phyloP scores from a whole-genome alignment of 1,284 basidiomycete genomes.

The Calocybe gambosa region DNA sequence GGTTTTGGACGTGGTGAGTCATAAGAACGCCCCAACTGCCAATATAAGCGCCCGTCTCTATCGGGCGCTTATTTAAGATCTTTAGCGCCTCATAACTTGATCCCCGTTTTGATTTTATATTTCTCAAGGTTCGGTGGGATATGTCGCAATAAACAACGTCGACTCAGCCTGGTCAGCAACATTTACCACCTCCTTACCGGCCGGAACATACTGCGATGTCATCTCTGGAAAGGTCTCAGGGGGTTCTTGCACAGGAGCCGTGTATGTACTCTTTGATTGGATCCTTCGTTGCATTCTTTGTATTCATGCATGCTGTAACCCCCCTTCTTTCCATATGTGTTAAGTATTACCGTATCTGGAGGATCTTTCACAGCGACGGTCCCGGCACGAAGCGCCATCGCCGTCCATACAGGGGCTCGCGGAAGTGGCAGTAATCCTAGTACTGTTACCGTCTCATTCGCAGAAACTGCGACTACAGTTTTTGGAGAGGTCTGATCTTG shows the following conservation, averaged over 20 bases:
- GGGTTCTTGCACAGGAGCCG: conserved; percentile 42
- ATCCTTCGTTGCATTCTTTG: background rate
- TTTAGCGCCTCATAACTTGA: too few relatives aligned
- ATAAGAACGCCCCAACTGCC: too few relatives aligned
- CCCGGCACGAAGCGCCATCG: conserved; percentile 48
- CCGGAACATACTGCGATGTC: conserved; percentile 60
- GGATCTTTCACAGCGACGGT: conserved; percentile 51
- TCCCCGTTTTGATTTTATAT: background rate
- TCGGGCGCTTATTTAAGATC: too few relatives aligned
- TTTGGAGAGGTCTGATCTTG: conserved; percentile 44
- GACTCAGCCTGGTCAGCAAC: conserved; percentile 47
- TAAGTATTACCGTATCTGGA: conserved; percentile 44
- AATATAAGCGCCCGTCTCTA: too few relatives aligned
- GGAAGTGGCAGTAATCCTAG: conserved; percentile 10
- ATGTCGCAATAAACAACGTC: conserved; percentile 61
- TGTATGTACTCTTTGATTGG: conserved; percentile 31
- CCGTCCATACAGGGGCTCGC: conserved; percentile 46
- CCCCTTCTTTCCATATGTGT: background rate
- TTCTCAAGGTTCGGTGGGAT: conserved; percentile 42
- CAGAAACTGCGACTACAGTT: conserved; percentile 48
- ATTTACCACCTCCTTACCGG: conserved; percentile 51
- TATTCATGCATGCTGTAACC: background rate
- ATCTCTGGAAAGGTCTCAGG: conserved; percentile 37
- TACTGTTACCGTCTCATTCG: conserved; percentile 40
- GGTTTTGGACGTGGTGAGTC: conserved; percentile 54